Base-by-base conservation (phyloP, 306 rosid species). In the Gynostemma pentaphyllum region DNA sequence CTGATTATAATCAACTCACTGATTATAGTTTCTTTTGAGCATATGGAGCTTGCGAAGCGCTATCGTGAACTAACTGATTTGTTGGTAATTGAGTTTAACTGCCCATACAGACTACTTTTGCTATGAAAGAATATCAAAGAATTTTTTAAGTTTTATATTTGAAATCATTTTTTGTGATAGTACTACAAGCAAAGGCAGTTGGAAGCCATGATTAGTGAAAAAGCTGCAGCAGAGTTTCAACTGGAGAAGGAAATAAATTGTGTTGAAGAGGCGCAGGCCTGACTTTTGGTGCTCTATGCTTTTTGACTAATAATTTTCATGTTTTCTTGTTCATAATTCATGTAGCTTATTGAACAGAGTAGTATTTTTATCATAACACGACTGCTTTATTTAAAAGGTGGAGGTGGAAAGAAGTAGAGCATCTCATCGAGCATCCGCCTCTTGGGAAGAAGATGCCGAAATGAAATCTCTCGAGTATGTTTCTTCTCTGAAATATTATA, bases 101-200 rank as follows among this genome's bases (percentile, higher is more conserved):
- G 64, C 63, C 65, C 9, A 44, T 14, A 22, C 36, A 40, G 6
- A 40, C 52, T 50, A 41, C 16, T 51, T 63, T 52, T 37, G 15
- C 32, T 48, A 37, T 11, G 40, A 29, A 66, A 46, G 42, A 42
- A 53, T 16, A 40, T 63, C 57, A 30, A 34, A 27, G 49, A 48
- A 42, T 44, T 26, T 5, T 30, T 36, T 27, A 6, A 2, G 55
- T 44, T 45, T 63, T 23, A 28, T 6, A 37, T 7, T 23, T 40
- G 71, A 61, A 57, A 45, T 72, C 22, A 26, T 47, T 62, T 8
- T 69, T 36, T 45, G 45, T 64, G 80, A 61, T 81, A 92, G 99
- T 92, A 86, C 83, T 86, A 92, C 88, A 92, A 92, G 81, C 99
- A 92, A 88, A 92, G 96, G 62, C 99, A 86, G 68, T 73, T 92